phyloP scores from a whole-genome alignment of 176 grass and related monocot genomes.

The Tillandsia leiboldiana region DNA sequence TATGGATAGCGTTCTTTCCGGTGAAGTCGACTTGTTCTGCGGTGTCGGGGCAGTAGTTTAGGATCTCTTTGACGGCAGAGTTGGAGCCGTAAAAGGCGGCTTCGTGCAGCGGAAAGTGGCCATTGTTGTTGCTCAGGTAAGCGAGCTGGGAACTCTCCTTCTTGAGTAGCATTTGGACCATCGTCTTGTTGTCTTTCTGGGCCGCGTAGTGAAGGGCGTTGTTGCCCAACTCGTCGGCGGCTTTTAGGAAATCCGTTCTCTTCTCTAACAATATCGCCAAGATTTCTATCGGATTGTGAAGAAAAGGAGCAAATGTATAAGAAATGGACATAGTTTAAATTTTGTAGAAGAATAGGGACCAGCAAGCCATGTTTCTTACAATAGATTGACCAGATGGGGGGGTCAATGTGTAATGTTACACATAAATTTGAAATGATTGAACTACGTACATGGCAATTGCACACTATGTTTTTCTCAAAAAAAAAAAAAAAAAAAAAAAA shows the following conservation, averaged over 20 bases:
- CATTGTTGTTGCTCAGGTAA: slow-evolving; percentile 17
- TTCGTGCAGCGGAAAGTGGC: slow-evolving; percentile 35
- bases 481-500: too few species aligned
- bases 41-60: slow-evolving; percentile 36
- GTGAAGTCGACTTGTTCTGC: slow-evolving; percentile 25
- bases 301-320: background rate
- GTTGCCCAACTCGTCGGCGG: slow-evolving; percentile 26
- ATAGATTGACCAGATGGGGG: too few species aligned
- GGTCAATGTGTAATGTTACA: too few species aligned
- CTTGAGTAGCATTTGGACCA: slow-evolving; percentile 37
- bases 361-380: background rate
- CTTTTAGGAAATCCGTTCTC: slow-evolving; percentile 14
- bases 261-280: slow-evolving; percentile 42
- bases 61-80: slow-evolving; percentile 29
- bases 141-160: slow-evolving; percentile 20
- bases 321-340: background rate
- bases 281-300: slow-evolving; percentile 21
- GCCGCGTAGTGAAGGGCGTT: slow-evolving; percentile 64
- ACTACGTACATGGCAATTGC: too few species aligned
- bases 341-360: background rate
- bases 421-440: too few species aligned
- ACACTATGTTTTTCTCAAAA: too few species aligned
- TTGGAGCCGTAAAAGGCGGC: slow-evolving; percentile 36
- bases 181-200: slow-evolving; percentile 35
- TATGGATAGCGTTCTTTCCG: slow-evolving; percentile 39